Percentiles rank a stretch among this genome's conserved stretches.
Evolutionary conservation across 2,329 filamentous ascomycete genomes (phyloP).

Genomic region (Magnaporthiopsis rhizophila): DNA sequence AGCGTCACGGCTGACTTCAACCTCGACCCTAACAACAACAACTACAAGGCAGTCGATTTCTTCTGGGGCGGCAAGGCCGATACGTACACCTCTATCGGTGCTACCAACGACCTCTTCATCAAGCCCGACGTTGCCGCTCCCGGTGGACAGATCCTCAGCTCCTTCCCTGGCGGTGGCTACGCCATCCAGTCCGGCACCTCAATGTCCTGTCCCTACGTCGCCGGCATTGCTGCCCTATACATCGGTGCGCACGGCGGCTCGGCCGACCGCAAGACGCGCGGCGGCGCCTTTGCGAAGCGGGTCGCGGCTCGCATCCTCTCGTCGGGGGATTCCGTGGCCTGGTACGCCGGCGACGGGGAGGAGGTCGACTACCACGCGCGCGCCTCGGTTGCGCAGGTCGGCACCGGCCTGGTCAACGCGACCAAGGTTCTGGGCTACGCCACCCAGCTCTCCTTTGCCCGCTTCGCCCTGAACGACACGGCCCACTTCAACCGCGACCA

Average conservation of each 20-base stretch:
- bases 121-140: conserved; percentile 36
- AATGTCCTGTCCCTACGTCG: conserved; percentile 39
- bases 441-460: conserved; percentile 26
- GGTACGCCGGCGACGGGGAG: not conserved
- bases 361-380: not conserved
- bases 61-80: conserved; percentile 26
- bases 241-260: conserved; percentile 23
- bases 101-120: conserved; percentile 32
- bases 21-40: conserved; percentile 2
- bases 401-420: conserved; percentile 33
- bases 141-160: conserved; percentile 36
- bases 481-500: conserved; percentile 26
- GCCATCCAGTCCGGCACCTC: conserved; percentile 41
- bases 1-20: conserved; percentile 22
- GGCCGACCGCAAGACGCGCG: not conserved
- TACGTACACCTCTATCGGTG: conserved; percentile 33
- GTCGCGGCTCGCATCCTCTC: not conserved
- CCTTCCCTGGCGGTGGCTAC: conserved; percentile 28
- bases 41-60: conserved; percentile 10
- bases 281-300: not conserved
- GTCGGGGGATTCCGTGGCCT: not conserved
- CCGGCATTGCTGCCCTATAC: conserved; percentile 36
- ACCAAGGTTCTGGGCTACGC: conserved; percentile 30
- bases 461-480: conserved; percentile 37
- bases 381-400: conserved; percentile 29